Conservation (phyloP, 495 filamentous ascomycete genomes). For the Xylaria sp. region DNA sequence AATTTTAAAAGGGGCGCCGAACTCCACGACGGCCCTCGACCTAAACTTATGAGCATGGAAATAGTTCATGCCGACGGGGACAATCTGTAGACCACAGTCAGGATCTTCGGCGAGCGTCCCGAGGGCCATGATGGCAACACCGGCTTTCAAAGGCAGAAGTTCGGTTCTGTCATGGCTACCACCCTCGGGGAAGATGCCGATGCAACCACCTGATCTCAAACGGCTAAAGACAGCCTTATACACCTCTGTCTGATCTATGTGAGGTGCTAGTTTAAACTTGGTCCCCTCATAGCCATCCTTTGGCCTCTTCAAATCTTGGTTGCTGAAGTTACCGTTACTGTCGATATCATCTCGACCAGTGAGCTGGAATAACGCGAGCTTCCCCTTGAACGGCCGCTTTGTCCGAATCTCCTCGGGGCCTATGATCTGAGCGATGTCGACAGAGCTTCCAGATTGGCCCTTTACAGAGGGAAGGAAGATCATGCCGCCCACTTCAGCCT, state of each 20-base stretch:
- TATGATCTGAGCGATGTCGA: conserved; percentile 79
- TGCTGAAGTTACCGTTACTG: conserved; percentile 57
- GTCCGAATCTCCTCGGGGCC: conserved; percentile 82
- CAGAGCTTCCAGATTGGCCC: conserved; percentile 72
- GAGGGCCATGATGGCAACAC: conserved; percentile 97
- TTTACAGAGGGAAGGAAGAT: conserved; percentile 85
- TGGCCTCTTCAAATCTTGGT: conserved; percentile 59
- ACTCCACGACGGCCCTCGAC: conserved; percentile 95
- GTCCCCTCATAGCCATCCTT: conserved; percentile 74
- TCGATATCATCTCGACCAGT: conserved; percentile 77
- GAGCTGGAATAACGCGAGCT: conserved; percentile 73
- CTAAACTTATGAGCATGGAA: conserved; percentile 99
- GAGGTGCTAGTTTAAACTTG: conserved; percentile 86
- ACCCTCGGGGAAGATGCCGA: conserved; percentile 97
- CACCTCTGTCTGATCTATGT: conserved; percentile 92
- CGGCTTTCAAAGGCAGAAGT: conserved; percentile 93
- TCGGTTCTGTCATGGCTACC: conserved; percentile 96
- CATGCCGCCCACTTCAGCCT: conserved; percentile 79
- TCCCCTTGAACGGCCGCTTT: conserved; percentile 84
- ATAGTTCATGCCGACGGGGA: conserved; percentile 99
- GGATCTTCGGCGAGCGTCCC: conserved; percentile 89
- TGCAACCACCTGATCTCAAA: conserved; percentile 81
- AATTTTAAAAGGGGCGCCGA: conserved; percentile 86
- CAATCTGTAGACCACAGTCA: conserved; percentile 91
- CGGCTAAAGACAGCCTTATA: conserved; percentile 91